A percentile compares a stretch with the other conserved stretches of the same genome.
Evolutionary conservation across 306 rosid genomes (phyloP).

Genomic region (Rosa chinensis): DNA sequence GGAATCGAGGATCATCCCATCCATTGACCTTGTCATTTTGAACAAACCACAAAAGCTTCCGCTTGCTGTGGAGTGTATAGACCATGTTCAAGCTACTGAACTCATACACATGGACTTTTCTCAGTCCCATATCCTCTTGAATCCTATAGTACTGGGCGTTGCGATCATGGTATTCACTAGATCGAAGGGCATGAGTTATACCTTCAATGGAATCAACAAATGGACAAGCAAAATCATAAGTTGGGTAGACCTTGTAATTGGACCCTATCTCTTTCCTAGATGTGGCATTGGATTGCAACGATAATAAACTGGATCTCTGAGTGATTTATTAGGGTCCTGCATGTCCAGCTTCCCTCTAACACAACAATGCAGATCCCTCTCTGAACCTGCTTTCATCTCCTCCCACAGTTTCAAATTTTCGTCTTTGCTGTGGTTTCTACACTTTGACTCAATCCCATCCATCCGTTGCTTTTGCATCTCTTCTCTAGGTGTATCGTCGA

Average conservation of each 20-base stretch:
- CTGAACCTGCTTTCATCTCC: constrained; percentile 80
- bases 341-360: constrained; percentile 86
- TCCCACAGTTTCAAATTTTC: constrained; percentile 76
- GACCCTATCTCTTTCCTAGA: constrained; percentile 68
- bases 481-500: constrained; percentile 89
- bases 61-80: constrained; percentile 91
- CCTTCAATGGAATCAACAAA: constrained; percentile 80
- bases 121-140: constrained; percentile 79
- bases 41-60: constrained; percentile 93
- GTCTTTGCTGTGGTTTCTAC: constrained; percentile 59
- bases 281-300: constrained; percentile 89
- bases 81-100: constrained; percentile 89
- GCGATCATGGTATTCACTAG: constrained; percentile 95
- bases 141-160: constrained; percentile 78
- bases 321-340: constrained; percentile 91
- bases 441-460: constrained; percentile 81
- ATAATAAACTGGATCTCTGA: constrained; percentile 90
- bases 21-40: constrained; percentile 89
- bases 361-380: constrained; percentile 80
- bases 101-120: constrained; percentile 73
- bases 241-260: constrained; percentile 81
- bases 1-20: constrained; percentile 97
- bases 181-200: constrained; percentile 84
- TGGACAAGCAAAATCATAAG: constrained; percentile 93
- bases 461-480: constrained; percentile 79